Evolutionary conservation across 2,329 filamentous ascomycete species (phyloP).

Genomic region (Karstenula rhodostoma): DNA sequence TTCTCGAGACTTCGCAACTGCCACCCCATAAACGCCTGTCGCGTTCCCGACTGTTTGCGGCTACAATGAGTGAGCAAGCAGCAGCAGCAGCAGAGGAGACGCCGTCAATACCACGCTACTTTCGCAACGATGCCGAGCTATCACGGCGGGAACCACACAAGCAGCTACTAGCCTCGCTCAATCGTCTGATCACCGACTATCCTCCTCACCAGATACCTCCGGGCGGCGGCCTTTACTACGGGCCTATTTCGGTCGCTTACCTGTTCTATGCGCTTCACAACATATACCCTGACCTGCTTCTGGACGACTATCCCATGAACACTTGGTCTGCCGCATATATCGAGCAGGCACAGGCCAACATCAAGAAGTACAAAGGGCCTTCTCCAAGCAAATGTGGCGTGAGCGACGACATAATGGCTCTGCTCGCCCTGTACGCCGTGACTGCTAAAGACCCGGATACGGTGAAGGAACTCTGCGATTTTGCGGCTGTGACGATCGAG

Average conservation of each 20-base stretch:
- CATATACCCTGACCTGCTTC: slow-evolving; percentile 56
- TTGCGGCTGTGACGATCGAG: slow-evolving; percentile 57
- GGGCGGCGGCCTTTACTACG: slow-evolving; percentile 60
- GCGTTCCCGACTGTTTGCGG: neutral
- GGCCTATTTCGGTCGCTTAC: slow-evolving; percentile 59
- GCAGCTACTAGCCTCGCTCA: slow-evolving; percentile 59
- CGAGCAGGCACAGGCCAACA: slow-evolving; percentile 58
- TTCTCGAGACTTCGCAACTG: slow-evolving; percentile 2
- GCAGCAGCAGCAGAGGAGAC: slow-evolving; percentile 30
- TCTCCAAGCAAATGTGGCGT: slow-evolving; percentile 57
- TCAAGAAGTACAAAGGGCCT: slow-evolving; percentile 58
- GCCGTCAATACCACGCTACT: slow-evolving; percentile 50
- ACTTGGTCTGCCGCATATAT: slow-evolving; percentile 61
- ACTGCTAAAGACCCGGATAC: slow-evolving; percentile 60
- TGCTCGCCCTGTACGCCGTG: slow-evolving; percentile 60
- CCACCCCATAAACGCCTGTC: neutral
- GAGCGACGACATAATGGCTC: slow-evolving; percentile 59
- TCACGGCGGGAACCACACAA: slow-evolving; percentile 56
- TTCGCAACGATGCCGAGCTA: slow-evolving; percentile 50
- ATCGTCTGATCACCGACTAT: slow-evolving; percentile 57
- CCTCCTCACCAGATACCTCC: slow-evolving; percentile 57
- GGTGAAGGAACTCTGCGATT: slow-evolving; percentile 60
- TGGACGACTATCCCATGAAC: slow-evolving; percentile 57
- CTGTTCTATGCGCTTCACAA: slow-evolving; percentile 60
- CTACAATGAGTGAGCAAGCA: slow-evolving; percentile 40